These are phyloP conservation scores for Lachancea kluyveri DNA, from an alignment of 805 yeast species.

Conservation along the genomic window DNA sequence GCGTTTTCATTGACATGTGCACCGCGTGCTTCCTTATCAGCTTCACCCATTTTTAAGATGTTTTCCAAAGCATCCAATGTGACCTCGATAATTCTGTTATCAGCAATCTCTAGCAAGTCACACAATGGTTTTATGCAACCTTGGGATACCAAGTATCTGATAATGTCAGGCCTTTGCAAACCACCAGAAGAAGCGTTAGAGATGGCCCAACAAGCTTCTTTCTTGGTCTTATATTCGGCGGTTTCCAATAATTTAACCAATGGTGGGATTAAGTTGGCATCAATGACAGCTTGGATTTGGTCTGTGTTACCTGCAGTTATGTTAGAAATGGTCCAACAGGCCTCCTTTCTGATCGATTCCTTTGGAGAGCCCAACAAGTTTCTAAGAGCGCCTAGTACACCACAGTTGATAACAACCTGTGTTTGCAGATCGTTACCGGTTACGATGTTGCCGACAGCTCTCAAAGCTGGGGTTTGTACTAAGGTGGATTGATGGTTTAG, in stretches of 20 bases:
- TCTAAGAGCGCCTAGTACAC: constrained; percentile 80
- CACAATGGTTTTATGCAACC: constrained; percentile 97
- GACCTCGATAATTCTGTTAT: constrained; percentile 87
- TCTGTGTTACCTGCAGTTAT: constrained; percentile 95
- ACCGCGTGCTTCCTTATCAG: constrained; percentile 75
- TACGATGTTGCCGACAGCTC: constrained; percentile 97
- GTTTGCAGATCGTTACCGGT: constrained; percentile 97
- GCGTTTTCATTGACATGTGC: constrained; percentile 78
- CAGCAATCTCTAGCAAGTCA: constrained; percentile 83
- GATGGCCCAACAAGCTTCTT: constrained; percentile 99
- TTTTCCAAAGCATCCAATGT: constrained; percentile 93
- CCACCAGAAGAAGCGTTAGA: constrained; percentile 98
- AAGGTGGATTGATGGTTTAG: constrained; percentile 75
- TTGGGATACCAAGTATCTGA: constrained; percentile 85
- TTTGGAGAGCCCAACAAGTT: constrained; percentile 76
- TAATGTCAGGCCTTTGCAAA: constrained; percentile 83
- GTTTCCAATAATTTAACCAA: constrained; percentile 69
- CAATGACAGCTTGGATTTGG: constrained; percentile 96
- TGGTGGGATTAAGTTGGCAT: constrained; percentile 89
- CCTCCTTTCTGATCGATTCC: constrained; percentile 92
- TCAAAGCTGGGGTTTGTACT: constrained; percentile 94
- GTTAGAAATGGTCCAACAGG: constrained; percentile 98
- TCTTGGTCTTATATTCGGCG: constrained; percentile 93
- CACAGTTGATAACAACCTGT: constrained; percentile 88
- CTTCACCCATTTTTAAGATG: constrained; percentile 89